Percentiles rank a stretch among this genome's conserved stretches.
These are phyloP conservation scores for Knoxia roxburghii DNA, from an alignment of 257 asterid genomes.

Conservation along the genomic window DNA sequence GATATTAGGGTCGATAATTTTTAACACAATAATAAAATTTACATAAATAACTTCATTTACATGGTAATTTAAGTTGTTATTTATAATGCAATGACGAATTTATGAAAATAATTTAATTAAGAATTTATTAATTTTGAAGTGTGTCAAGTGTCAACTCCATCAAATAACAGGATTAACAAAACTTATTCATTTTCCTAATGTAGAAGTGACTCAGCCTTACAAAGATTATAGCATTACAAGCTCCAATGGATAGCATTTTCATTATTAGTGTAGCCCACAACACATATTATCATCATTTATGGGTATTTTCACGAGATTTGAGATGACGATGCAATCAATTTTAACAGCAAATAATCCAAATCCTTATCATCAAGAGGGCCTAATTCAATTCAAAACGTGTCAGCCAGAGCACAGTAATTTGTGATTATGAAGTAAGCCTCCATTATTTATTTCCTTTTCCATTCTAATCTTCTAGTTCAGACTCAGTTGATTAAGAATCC, in stretches of 20 bases:
- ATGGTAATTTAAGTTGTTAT: too few species aligned
- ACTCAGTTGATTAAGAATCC: slow-evolving; percentile 2
- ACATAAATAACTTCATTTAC: too few species aligned
- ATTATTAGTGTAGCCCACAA: neutral
- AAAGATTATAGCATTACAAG: neutral
- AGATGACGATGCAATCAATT: neutral
- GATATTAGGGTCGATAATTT: too few species aligned
- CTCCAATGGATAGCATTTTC: neutral
- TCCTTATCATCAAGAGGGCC: neutral
- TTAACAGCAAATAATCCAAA: neutral
- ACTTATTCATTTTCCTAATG: neutral
- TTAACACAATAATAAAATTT: too few species aligned
- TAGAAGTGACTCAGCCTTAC: slow-evolving; percentile 5
- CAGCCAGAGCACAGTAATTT: neutral
- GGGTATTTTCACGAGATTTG: neutral
- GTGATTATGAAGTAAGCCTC: neutral
- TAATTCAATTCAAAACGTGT: neutral
- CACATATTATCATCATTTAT: neutral
- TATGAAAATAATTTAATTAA: too few species aligned
- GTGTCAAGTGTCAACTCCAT: neutral
- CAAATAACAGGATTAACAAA: too few species aligned
- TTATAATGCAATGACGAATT: too few species aligned
- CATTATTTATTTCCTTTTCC: neutral
- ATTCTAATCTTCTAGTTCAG: neutral
- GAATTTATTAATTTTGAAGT: too few species aligned